Base-by-base conservation (phyloP, 768 basidiomycete genomes). In the Hysterangium stoloniferum region DNA sequence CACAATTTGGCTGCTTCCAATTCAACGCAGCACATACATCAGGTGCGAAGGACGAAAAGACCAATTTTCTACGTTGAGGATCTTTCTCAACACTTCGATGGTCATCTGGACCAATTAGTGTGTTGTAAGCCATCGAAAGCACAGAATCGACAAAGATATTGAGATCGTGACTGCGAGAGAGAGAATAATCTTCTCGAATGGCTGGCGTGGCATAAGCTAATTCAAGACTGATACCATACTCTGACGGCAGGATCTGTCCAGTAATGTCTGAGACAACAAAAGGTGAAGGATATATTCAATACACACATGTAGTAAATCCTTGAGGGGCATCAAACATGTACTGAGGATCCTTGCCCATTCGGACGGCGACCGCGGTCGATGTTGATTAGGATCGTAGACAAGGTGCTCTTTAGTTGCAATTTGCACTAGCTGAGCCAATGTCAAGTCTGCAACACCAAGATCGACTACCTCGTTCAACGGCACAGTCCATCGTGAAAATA, bases 1-100 rank as follows among this genome's bases (percentile, higher is more conserved):
- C 68, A 91, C 95, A 98, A 65, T 98, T 98, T 11, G 95, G 95
- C 66, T 99, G 95, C 67, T 99, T 99, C 96, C 95, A 98, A 61
- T 99, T 98, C 49, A 97, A 66, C 13, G 88, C 84, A 6, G 88
- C 80, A 65, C 92, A 95, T 0, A 92, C 79, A 62, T 88, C 83
- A 7, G 94, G 89, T 42, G 86, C 85, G 65, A 88, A 98, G 5
- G 92, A 95, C 33, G 84, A 84, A 62, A 99, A 92, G n/a, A 91
- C 79, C 54, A 97, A 80, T 57, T 84, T 84, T 44, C 93, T 75
- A 49, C 86, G 80, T 43, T 71, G 70, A 52, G 71, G 67, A 27
- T 71, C 70, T 34, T 72, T 73, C 25, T 78, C 78, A 24, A 72
- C 63, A 44, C 68, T 66, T 44, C 72, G 70, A 57, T 4, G 65